Base-by-base conservation (phyloP, 2,329 filamentous ascomycete species). In the Talaromyces pinophilus region DNA sequence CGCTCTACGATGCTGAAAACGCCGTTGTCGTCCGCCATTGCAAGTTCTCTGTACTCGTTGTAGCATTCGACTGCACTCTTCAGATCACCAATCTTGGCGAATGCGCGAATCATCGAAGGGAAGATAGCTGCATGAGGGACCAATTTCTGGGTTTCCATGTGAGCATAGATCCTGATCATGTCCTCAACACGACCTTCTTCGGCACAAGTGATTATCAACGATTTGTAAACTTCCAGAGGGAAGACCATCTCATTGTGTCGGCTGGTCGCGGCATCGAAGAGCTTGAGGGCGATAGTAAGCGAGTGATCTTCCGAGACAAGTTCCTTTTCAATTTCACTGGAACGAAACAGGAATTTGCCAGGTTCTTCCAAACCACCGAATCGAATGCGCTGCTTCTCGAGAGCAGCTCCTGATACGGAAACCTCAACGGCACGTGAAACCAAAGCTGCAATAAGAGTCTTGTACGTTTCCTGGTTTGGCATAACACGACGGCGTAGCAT, bases 21-120 rank as follows among this genome's bases (percentile, higher is more conserved):
- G 66, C 93, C 93, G 46, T 85, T 87, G 77, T 97, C 91, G 75
- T 95, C 87, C 46, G 90, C 88, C 62, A 98, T 87, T n/a, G 94
- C 93, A 50, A 97, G 84, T 55, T 88, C 87, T 74, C 92, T 92
- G 84, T 98, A 98, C 79, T 97, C 92, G 70, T 96, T 94, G 81
- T 97, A 99, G 79, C 92, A 93, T 77, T 97, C 93, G 6, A 98
- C 92, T 22, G 93, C 95, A 71, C 91, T 96, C 72, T 89, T 85
- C 54, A 98, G 82, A 75, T 98, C 93, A 60, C 93, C 91, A 11
- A 86, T 86, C 50, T 87, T 86, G 68, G 92, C 92, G 75, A 97
- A 98, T 0, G 93, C 93, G n/a, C 91, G 89, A 76, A 99, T 97
- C 92, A 99, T 97, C 19, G 90, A 86, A 1, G 93, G 91, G 80